A percentile compares a stretch with the other conserved stretches of the same genome.
phyloP scores from a whole-genome alignment of 129 eudicot genomes.

The Centaurea solstitialis region DNA sequence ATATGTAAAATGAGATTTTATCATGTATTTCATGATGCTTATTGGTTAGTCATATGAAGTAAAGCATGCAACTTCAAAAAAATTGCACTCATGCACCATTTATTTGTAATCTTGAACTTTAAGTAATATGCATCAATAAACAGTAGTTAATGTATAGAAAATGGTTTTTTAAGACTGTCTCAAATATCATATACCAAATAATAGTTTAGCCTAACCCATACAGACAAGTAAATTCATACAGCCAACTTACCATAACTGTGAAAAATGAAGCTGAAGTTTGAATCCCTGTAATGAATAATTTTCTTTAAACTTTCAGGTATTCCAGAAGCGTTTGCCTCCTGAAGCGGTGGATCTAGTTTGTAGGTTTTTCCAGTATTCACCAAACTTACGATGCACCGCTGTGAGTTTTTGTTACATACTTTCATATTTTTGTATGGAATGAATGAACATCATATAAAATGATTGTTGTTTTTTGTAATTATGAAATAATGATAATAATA shows the following conservation, averaged over 20 bases:
- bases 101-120: too few relatives aligned
- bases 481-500: background rate
- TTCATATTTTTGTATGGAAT: background rate
- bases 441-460: background rate
- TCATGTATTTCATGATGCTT: too few relatives aligned
- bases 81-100: too few relatives aligned
- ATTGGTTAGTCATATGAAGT: too few relatives aligned
- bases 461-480: background rate
- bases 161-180: too few relatives aligned
- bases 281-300: background rate
- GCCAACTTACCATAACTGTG: background rate
- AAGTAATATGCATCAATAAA: too few relatives aligned
- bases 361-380: constrained; percentile 95
- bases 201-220: too few relatives aligned
- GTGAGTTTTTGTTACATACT: constrained; percentile 44
- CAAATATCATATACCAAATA: too few relatives aligned
- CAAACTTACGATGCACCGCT: constrained; percentile 97
- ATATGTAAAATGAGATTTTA: too few relatives aligned
- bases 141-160: too few relatives aligned
- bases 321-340: constrained; percentile 96
- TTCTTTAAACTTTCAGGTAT: constrained; percentile 58
- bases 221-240: too few relatives aligned
- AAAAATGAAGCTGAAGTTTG: background rate
- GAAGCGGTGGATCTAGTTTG: constrained; percentile 99
- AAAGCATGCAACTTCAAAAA: too few relatives aligned